Conservation (phyloP, 1,139 yeast species). For the Blastobotrys ciferrii region DNA sequence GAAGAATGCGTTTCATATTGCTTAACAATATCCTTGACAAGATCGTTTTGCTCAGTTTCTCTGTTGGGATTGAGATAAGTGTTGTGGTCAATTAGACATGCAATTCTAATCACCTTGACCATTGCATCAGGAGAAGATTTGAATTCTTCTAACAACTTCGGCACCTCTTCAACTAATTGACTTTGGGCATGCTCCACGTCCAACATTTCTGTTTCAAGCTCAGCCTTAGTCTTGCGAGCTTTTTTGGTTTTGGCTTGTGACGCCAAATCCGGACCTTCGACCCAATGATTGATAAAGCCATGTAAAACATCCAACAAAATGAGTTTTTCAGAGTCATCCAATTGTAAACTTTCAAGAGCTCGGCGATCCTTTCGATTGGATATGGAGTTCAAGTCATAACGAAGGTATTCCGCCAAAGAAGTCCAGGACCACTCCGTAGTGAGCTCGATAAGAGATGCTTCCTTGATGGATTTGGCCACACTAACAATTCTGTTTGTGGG, state of each 20-base stretch:
- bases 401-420: conserved; percentile 26
- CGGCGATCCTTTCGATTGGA: not conserved
- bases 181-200: conserved; percentile 21
- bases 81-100: conserved; percentile 30
- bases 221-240: conserved; percentile 21
- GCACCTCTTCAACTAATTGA: conserved; percentile 26
- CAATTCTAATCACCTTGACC: conserved; percentile 28
- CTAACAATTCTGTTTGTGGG: conserved; percentile 6
- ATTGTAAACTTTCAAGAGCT: not conserved
- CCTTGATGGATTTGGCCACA: conserved; percentile 5
- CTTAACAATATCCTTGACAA: conserved; percentile 25
- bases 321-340: conserved; percentile 21
- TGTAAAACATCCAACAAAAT: conserved; percentile 32
- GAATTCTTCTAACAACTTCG: conserved; percentile 30
- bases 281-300: conserved; percentile 27
- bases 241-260: not conserved
- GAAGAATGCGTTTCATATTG: conserved; percentile 26
- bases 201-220: conserved; percentile 19
- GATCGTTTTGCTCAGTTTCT: conserved; percentile 26
- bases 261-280: conserved; percentile 9
- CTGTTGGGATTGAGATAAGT: conserved; percentile 29
- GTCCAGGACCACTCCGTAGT: conserved; percentile 23
- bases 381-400: conserved; percentile 32
- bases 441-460: conserved; percentile 1
- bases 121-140: conserved; percentile 30